A percentile compares a stretch with the other conserved stretches of the same genome.
Evolutionary conservation across 345 rosid genomes (phyloP).

Genomic region (Citrus glauca): DNA sequence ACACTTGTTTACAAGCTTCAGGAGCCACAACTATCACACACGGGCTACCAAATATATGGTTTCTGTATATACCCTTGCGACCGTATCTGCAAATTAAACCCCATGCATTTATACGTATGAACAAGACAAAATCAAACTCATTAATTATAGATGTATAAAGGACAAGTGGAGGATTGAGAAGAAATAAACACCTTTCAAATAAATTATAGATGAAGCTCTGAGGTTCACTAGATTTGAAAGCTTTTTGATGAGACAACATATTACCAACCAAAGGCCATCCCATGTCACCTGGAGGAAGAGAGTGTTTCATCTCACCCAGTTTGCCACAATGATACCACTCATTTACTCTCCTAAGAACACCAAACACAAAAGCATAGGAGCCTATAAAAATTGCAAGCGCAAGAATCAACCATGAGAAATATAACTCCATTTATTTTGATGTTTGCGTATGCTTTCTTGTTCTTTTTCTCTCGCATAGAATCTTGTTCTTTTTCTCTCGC

Average conservation of each 20-base stretch:
- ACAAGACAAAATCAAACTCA: too few relatives aligned
- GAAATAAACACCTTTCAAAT: conserved; percentile 19
- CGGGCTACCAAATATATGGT: conserved; percentile 28
- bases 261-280: conserved; percentile 49
- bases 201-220: conserved; percentile 34
- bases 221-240: conserved; percentile 44
- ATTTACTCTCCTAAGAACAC: conserved; percentile 32
- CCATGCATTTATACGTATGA: too few relatives aligned
- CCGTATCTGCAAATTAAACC: conserved; percentile 20
- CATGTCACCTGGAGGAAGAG: conserved; percentile 48
- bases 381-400: conserved; percentile 14
- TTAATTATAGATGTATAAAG: not conserved
- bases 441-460: not conserved
- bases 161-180: not conserved
- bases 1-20: conserved; percentile 25
- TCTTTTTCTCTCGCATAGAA: not conserved
- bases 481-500: not conserved
- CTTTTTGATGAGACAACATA: conserved; percentile 39
- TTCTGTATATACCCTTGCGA: conserved; percentile 29
- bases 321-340: conserved; percentile 28
- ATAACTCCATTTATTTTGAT: conserved; percentile 4
- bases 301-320: conserved; percentile 29
- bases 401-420: conserved; percentile 6
- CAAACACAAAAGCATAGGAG: conserved; percentile 7
- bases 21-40: conserved; percentile 20